Percentiles rank a stretch among this genome's conserved stretches.
Conservation (phyloP, 176 grass and related monocot species). For the barley (Hordeum vulgare) region MorexV3_pseudomolecules_assembly NC_058521.1:8917188-8917687, state of each 20-base stretch:
- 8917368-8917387: slow-evolving; percentile 63
- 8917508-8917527: slow-evolving; percentile 27
- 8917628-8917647: slow-evolving; percentile 66
- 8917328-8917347: neutral
- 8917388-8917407: slow-evolving; percentile 93
- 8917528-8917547: slow-evolving; percentile 86
- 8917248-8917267: slow-evolving; percentile 91
- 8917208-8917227: slow-evolving; percentile 87
- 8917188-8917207: slow-evolving; percentile 76
- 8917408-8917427: slow-evolving; percentile 92
- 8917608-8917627: slow-evolving; percentile 71
- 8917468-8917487: neutral
- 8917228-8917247: slow-evolving; percentile 97
- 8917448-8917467: neutral
- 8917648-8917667: neutral
- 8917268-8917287: slow-evolving; percentile 55
- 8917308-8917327: neutral
- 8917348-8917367: neutral
- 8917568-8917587: slow-evolving; percentile 83
- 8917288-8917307: neutral
- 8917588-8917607: slow-evolving; percentile 88
- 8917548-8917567: slow-evolving; percentile 67
- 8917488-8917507: neutral
- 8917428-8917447: slow-evolving; percentile 64
- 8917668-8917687: slow-evolving; percentile 14